These are phyloP conservation scores for Aspergillus clavatus DNA, from an alignment of 2,329 filamentous ascomycete species.

Conservation along the genomic window DNA sequence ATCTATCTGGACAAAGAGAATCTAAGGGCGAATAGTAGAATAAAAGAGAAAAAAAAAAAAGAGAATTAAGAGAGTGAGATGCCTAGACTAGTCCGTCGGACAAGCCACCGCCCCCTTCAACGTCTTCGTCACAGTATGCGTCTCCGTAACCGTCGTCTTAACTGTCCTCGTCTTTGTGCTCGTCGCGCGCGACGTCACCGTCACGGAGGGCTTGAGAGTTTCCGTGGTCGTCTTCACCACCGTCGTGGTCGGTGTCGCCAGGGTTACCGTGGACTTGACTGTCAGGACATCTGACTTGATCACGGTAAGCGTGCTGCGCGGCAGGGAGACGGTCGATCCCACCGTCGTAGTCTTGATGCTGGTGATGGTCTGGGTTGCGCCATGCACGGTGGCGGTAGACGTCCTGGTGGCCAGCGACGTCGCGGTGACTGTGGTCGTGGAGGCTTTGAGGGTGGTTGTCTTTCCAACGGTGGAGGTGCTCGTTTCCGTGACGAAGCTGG, in stretches of 20 bases:
- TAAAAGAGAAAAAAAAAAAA: no score
- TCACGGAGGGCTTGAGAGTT: conserved; percentile 15
- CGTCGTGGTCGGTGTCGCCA: conserved; percentile 21
- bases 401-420: conserved; percentile 12
- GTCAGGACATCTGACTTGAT: conserved; percentile 11
- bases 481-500: conserved; percentile 9
- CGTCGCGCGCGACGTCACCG: conserved; percentile 14
- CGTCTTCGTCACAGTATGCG: conserved; percentile 12
- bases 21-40: no score
- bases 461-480: conserved; percentile 13
- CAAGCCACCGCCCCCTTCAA: conserved; percentile 4
- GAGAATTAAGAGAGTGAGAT: no score
- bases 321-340: conserved; percentile 11
- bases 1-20: no score
- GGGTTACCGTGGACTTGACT: conserved; percentile 15
- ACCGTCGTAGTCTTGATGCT: conserved; percentile 10
- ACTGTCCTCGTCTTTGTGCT: conserved; percentile 16
- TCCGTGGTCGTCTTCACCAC: conserved; percentile 17
- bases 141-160: conserved; percentile 14
- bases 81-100: background rate
- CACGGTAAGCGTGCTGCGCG: conserved; percentile 9
- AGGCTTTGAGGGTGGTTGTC: conserved; percentile 22
- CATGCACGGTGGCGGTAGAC: conserved; percentile 7
- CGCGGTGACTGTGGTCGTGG: conserved; percentile 13
- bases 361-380: conserved; percentile 10